Percentiles rank a stretch among this genome's conserved stretches.
phyloP scores from a whole-genome alignment of 495 filamentous ascomycete species.

The Aeminium ludgeri region DNA sequence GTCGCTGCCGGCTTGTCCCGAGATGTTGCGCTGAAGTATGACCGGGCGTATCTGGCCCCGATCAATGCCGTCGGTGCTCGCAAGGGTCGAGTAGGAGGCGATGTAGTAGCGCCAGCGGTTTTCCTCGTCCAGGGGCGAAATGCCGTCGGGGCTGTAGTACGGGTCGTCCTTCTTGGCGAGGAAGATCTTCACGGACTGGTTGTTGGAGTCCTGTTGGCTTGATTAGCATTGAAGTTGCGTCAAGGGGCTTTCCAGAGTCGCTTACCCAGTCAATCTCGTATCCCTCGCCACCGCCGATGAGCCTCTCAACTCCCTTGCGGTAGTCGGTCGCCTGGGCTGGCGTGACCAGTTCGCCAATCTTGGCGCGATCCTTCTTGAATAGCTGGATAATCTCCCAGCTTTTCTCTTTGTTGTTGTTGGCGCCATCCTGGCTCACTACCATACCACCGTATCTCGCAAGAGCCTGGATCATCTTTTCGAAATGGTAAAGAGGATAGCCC shows the following conservation, averaged over 20 bases:
- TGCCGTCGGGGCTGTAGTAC: slow-evolving; percentile 49
- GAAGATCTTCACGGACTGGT: slow-evolving; percentile 43
- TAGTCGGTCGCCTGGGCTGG: slow-evolving; percentile 71
- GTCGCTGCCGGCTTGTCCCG: slow-evolving; percentile 1
- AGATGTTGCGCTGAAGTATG: slow-evolving; percentile 45
- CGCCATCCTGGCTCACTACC: slow-evolving; percentile 56
- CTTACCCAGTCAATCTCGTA: slow-evolving; percentile 75
- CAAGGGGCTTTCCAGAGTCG: slow-evolving; percentile 9
- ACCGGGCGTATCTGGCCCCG: slow-evolving; percentile 45
- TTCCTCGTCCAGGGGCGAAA: slow-evolving; percentile 32
- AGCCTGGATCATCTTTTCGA: slow-evolving; percentile 65
- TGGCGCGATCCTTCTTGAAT: slow-evolving; percentile 64
- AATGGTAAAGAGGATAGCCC: slow-evolving; percentile 80
- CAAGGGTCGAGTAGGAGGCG: slow-evolving; percentile 69
- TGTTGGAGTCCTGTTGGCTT: slow-evolving; percentile 23
- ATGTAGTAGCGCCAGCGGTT: slow-evolving; percentile 84
- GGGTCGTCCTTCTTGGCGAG: slow-evolving; percentile 66
- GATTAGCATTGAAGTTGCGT: neutral
- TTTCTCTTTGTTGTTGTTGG: slow-evolving; percentile 51
- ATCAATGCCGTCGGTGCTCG: slow-evolving; percentile 73
- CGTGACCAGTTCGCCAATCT: slow-evolving; percentile 51
- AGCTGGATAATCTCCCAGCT: slow-evolving; percentile 68
- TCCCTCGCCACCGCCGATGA: slow-evolving; percentile 62
- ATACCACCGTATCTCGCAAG: slow-evolving; percentile 57
- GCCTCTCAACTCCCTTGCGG: slow-evolving; percentile 70